Percentiles rank a stretch among this genome's conserved stretches.
These are phyloP conservation scores for Dioscorea alata DNA, from an alignment of 106 monocot genomes.

Conservation along the genomic window DNA sequence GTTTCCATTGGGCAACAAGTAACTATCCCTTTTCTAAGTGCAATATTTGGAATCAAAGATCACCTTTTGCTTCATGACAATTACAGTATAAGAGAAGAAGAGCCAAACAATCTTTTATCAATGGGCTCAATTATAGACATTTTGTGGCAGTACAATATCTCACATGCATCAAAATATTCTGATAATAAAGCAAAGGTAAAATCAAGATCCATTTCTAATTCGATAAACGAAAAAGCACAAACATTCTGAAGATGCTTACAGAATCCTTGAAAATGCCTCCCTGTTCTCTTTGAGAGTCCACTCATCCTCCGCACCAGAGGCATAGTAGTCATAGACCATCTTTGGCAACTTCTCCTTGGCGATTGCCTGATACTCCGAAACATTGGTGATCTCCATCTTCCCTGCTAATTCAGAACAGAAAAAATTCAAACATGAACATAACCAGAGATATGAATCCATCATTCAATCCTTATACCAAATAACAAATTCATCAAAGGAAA, in stretches of 20 bases:
- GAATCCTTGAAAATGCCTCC: slow-evolving; percentile 85
- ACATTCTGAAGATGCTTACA: slow-evolving; percentile 34
- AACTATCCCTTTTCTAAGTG: no score
- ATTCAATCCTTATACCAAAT: background rate
- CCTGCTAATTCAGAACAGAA: background rate
- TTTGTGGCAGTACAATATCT: no score
- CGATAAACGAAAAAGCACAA: background rate
- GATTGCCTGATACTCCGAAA: slow-evolving; percentile 68
- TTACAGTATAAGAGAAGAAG: background rate
- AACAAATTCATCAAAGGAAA: background rate
- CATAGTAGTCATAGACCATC: slow-evolving; percentile 95
- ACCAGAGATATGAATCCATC: background rate
- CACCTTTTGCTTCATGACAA: no score
- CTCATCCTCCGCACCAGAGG: slow-evolving; percentile 88
- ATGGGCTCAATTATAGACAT: no score
- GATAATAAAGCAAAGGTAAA: no score
- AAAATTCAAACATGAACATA: background rate
- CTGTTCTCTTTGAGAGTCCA: slow-evolving; percentile 90
- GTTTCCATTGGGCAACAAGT: no score
- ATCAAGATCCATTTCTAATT: no score
- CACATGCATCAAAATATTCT: no score
- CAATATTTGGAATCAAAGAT: no score
- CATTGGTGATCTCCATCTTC: slow-evolving; percentile 78
- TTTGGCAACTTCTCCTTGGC: slow-evolving; percentile 92
- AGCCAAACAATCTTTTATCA: background rate